Evolutionary conservation across 1,284 basidiomycete species (phyloP).

Genomic region (Sparassis latifolia): DNA sequence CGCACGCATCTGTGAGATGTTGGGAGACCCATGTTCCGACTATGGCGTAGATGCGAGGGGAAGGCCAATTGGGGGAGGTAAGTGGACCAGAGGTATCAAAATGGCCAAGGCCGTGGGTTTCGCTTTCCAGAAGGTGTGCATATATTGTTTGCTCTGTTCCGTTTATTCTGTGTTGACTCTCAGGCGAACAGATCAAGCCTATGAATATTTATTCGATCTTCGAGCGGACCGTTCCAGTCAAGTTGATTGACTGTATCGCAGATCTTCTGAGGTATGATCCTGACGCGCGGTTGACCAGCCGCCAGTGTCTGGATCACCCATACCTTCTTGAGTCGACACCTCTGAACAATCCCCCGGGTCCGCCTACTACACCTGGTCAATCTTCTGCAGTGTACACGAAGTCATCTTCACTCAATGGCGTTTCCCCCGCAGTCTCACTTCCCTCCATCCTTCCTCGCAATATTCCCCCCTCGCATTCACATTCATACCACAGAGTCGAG

Average conservation of each 20-base stretch:
- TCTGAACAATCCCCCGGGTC: conserved; percentile 61
- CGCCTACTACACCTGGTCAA: conserved; percentile 25
- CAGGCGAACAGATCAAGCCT: conserved; percentile 56
- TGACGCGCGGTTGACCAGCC: conserved; percentile 75
- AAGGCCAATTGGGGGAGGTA: conserved; percentile 76
- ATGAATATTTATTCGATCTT: conserved; percentile 76
- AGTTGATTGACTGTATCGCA: conserved; percentile 87
- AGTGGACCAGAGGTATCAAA: conserved; percentile 81
- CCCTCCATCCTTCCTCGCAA: conserved; percentile 44
- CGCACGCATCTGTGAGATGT: conserved; percentile 79
- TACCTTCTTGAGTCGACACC: conserved; percentile 77
- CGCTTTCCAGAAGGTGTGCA: conserved; percentile 77
- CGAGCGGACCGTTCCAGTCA: conserved; percentile 70
- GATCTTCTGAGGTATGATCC: conserved; percentile 94
- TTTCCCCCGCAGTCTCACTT: conserved; percentile 21
- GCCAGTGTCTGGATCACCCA: conserved; percentile 81
- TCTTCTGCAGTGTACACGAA: conserved; percentile 14
- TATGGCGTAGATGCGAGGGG: conserved; percentile 77
- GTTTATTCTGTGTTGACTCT: conserved; percentile 9
- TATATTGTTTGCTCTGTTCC: conserved; percentile 7
- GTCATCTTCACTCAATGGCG: conserved; percentile 30
- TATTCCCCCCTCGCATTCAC: conserved; percentile 56
- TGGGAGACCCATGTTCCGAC: conserved; percentile 87
- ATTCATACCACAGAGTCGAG: conserved; percentile 34
- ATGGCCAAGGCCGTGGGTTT: conserved; percentile 88